A percentile compares a stretch with the other conserved stretches of the same genome.
Evolutionary conservation across 2,329 filamentous ascomycete genomes (phyloP).

Genomic region (Dactylonectria macrodidyma): DNA sequence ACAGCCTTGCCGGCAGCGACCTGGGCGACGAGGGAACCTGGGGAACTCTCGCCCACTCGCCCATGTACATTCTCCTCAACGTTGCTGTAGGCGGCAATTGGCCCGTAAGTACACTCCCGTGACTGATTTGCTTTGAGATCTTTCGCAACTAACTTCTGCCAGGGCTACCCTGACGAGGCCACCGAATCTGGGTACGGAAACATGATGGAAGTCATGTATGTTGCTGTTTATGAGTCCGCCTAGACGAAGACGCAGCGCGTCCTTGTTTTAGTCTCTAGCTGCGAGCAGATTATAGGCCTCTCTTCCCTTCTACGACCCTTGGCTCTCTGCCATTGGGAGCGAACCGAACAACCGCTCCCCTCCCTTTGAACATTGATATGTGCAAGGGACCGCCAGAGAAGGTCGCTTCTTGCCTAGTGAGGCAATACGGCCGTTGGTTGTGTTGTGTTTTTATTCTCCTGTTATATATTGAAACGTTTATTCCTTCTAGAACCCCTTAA

Average conservation of each 20-base stretch:
- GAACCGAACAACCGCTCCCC: background rate
- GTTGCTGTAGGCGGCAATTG: conserved; percentile 64
- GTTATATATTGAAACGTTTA: background rate
- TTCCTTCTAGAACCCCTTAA: conserved; percentile 8
- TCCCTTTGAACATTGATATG: background rate
- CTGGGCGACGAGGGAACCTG: conserved; percentile 60
- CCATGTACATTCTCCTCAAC: conserved; percentile 63
- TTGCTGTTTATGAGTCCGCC: conserved; percentile 55
- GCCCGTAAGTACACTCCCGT: conserved; percentile 50
- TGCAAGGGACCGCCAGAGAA: background rate
- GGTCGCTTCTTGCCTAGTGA: background rate
- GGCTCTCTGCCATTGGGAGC: background rate
- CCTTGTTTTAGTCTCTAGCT: conserved; percentile 11
- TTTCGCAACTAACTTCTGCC: conserved; percentile 16
- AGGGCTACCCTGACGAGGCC: conserved; percentile 53
- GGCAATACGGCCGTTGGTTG: conserved; percentile 1
- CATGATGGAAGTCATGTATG: conserved; percentile 60
- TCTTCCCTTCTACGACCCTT: conserved; percentile 17
- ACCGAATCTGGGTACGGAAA: conserved; percentile 56
- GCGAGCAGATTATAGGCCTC: background rate
- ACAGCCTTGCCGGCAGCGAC: conserved; percentile 58
- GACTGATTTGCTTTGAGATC: too few relatives aligned
- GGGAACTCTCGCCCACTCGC: conserved; percentile 59
- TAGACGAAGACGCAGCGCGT: conserved; percentile 27
- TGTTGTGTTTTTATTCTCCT: conserved; percentile 16